These are phyloP conservation scores for Camellia japonica DNA, from an alignment of 148 eudicot genomes.

Conservation along the genomic window DNA sequence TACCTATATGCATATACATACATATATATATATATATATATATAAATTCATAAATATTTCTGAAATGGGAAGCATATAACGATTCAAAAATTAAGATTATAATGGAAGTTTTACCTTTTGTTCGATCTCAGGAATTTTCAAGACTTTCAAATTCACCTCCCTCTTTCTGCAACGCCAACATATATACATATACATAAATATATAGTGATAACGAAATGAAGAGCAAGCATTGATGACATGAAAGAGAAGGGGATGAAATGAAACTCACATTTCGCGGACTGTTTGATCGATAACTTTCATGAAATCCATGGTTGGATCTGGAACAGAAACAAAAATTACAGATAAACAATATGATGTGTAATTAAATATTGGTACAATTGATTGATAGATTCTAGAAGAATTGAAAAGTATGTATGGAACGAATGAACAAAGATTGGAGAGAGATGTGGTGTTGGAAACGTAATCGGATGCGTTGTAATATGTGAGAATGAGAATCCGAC, in stretches of 20 bases:
- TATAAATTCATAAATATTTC: neutral
- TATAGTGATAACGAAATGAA: neutral
- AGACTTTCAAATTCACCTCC: slow-evolving; percentile 97
- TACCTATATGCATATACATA: no score
- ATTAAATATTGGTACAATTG: neutral
- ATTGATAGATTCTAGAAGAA: slow-evolving; percentile 13
- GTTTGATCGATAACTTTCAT: slow-evolving; percentile 98
- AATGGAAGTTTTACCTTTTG: slow-evolving; percentile 60
- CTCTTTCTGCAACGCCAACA: slow-evolving; percentile 58
- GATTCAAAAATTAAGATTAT: neutral
- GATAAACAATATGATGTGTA: slow-evolving; percentile 9
- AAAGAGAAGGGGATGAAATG: neutral
- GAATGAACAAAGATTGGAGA: no score
- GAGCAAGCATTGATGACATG: neutral
- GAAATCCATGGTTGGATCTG: slow-evolving; percentile 75
- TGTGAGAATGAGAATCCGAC: no score
- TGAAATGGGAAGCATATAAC: neutral
- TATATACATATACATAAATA: neutral
- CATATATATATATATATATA: neutral
- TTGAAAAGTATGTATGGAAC: neutral
- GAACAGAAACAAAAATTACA: neutral
- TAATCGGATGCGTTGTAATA: no score
- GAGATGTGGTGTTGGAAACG: no score
- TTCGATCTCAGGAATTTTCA: slow-evolving; percentile 99
- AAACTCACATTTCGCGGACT: slow-evolving; percentile 80